Evolutionary conservation across 2,329 filamentous ascomycete species (phyloP), one percentile per base, ranked within the genome.

Genomic region (Colletotrichum siamense): DNA sequence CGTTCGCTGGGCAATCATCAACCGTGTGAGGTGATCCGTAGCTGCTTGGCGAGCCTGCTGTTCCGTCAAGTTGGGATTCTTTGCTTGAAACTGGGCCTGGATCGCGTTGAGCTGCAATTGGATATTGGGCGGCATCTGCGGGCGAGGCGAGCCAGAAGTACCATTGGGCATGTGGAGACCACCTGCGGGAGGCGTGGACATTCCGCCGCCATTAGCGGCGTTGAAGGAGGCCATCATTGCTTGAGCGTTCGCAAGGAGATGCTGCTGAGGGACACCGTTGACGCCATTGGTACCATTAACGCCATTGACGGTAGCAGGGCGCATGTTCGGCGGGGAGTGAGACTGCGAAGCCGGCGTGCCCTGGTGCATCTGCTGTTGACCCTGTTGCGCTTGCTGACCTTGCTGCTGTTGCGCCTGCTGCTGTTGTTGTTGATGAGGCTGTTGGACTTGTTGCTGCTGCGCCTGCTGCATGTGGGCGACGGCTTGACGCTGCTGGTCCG

Each of bases 401-500:
- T 80, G 59, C 32, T 63, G 83, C 16, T 82, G 82, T 55, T 88
- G 86, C 71, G 89, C 88, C 79, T 87, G 85, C 76, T 89, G 87
- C 5, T 88, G 86, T 8, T 86, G 87, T 61, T 85, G 88, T 59
- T 85, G 88, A 15, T 91, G 88, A 80, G 93, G 92, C 80, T 94
- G 80, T 30, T 78, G 79, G 28, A 81, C 81, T 10, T 79, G 80
- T 10, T 79, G 80, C 28, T 80, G 80, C 15, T 77, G 75, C 13
- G 78, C 80, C 30, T 81, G 81, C 57, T 86, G 88, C 80, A 88
- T 85, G 76, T 90, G 87, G 5, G 59, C 59, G 22, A 89, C 86
- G 15, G 86, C 87, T 52, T 86, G 88, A 16, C 91, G 88, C 80
- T 93, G 92, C 79, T 93, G 91, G 80, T 94, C 92, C 13, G 94